Percentiles rank a stretch among this genome's conserved stretches.
These are phyloP conservation scores for Pinus tabuliformis DNA, from an alignment of 75 land plant genomes.

Conservation along the genomic window DNA sequence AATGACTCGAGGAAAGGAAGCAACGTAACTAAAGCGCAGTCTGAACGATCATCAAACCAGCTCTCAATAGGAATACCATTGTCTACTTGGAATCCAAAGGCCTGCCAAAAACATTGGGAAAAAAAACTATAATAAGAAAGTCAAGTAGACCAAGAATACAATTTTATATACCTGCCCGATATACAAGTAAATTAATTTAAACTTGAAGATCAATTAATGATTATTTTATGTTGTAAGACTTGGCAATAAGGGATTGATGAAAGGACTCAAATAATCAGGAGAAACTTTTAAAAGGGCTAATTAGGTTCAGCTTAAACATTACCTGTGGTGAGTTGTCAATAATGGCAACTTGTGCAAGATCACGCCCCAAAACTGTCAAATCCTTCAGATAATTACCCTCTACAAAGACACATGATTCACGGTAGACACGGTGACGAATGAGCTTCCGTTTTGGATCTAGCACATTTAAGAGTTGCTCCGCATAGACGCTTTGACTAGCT, in stretches of 20 bases:
- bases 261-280: not conserved
- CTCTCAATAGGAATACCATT: constrained; percentile 93
- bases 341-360: constrained; percentile 81
- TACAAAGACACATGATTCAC: constrained; percentile 80
- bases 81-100: constrained; percentile 76
- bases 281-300: not conserved
- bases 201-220: not conserved
- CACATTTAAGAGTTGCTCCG: constrained; percentile 67
- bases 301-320: constrained; percentile 5
- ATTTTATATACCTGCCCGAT: not conserved
- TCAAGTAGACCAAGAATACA: not conserved
- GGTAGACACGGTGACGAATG: constrained; percentile 66
- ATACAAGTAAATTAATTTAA: not conserved
- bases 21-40: constrained; percentile 45
- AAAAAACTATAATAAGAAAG: not conserved
- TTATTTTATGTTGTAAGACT: not conserved
- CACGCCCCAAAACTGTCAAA: constrained; percentile 75
- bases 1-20: constrained; percentile 83
- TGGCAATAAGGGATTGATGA: not conserved
- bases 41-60: constrained; percentile 84
- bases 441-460: constrained; percentile 74
- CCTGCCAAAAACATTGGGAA: constrained; percentile 43
- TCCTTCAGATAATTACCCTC: constrained; percentile 81
- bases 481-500: constrained; percentile 93
- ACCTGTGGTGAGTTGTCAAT: constrained; percentile 94